phyloP scores from a whole-genome alignment of 345 rosid species.

The Noccaea caerulescens region DNA sequence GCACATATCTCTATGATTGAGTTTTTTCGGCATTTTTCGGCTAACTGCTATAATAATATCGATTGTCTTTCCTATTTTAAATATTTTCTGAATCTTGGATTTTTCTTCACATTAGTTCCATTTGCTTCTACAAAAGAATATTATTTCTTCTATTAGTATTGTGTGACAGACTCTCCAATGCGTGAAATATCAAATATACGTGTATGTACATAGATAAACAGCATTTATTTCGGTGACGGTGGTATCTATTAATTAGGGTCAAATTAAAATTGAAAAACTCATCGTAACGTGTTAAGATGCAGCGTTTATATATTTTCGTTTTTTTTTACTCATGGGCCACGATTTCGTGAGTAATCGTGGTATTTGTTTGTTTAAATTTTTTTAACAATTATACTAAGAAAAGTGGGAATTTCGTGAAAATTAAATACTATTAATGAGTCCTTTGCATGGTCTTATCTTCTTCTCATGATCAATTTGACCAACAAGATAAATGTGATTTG shows the following conservation, averaged over 20 bases:
- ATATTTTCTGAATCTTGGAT: constrained; percentile 37
- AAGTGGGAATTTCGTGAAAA: not conserved
- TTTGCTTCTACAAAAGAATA: constrained; percentile 29
- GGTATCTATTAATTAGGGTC: not conserved
- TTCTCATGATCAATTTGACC: constrained; percentile 23
- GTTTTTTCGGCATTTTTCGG: constrained; percentile 15
- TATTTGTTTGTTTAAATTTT: not conserved
- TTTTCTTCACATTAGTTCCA: constrained; percentile 42
- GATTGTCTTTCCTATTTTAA: constrained; percentile 29
- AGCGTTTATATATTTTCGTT: not conserved
- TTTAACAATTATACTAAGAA: not conserved
- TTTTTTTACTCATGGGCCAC: not conserved
- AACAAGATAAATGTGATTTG: constrained; percentile 33
- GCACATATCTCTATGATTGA: constrained; percentile 14
- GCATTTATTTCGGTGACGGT: constrained; percentile 31
- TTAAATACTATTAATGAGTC: not conserved
- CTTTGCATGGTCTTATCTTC: constrained; percentile 22
- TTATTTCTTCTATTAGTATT: not conserved
- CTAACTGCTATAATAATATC: constrained; percentile 27
- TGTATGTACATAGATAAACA: not conserved
- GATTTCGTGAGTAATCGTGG: constrained; percentile 15
- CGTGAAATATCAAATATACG: not conserved
- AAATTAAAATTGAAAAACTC: constrained; percentile 12
- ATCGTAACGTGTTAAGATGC: constrained; percentile 33
- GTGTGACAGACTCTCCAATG: constrained; percentile 17